Conservation (phyloP, 306 rosid species). For the Cotoneaster glaucophyllus region DNA sequence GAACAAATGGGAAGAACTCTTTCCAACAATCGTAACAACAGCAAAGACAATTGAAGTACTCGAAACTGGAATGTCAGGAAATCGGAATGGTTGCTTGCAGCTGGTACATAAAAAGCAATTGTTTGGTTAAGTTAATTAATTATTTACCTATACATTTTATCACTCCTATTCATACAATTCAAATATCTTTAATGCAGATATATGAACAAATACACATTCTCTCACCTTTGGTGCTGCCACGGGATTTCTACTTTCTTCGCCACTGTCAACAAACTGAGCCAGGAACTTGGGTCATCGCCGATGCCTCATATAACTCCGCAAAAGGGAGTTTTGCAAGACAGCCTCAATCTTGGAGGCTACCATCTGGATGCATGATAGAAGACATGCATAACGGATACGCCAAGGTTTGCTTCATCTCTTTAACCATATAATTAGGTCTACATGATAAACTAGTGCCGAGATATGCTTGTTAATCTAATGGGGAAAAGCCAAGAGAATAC, state of each 20-base stretch:
- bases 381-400: slow-evolving; percentile 39
- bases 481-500: not conserved
- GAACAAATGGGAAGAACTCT: slow-evolving; percentile 55
- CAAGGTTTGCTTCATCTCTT: slow-evolving; percentile 26
- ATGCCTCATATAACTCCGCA: slow-evolving; percentile 48
- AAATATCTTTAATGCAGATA: slow-evolving; percentile 37
- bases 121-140: not conserved
- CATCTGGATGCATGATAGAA: slow-evolving; percentile 73
- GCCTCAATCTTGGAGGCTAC: slow-evolving; percentile 47
- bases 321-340: not conserved
- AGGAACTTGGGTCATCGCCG: slow-evolving; percentile 52
- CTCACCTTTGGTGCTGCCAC: slow-evolving; percentile 49
- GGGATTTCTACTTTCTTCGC: slow-evolving; percentile 53
- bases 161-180: not conserved
- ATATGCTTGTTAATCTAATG: not conserved
- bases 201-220: slow-evolving; percentile 60
- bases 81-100: slow-evolving; percentile 40
- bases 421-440: not conserved
- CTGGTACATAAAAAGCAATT: slow-evolving; percentile 27
- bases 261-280: slow-evolving; percentile 39
- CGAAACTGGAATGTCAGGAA: slow-evolving; percentile 35
- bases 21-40: slow-evolving; percentile 50
- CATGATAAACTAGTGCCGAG: not conserved
- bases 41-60: slow-evolving; percentile 44
- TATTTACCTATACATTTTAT: not conserved